Conservation (phyloP, 495 filamentous ascomycete genomes). For the Acidomyces sp. region DNA sequence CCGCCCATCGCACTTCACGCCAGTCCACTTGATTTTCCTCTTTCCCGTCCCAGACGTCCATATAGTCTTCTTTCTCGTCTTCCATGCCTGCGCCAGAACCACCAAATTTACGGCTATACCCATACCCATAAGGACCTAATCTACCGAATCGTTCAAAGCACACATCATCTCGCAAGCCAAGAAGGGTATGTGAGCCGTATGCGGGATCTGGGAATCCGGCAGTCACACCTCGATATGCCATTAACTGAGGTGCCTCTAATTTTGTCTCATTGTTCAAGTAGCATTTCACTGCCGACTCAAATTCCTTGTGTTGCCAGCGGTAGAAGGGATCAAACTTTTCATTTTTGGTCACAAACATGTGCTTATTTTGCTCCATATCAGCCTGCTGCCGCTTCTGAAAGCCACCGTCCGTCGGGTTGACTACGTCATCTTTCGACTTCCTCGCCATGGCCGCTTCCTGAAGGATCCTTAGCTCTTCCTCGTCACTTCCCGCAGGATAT, state of each 20-base stretch:
- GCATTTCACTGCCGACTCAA: constrained; percentile 57
- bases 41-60: constrained; percentile 55
- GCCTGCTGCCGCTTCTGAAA: constrained; percentile 15
- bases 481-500: constrained; percentile 47
- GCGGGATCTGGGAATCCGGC: constrained; percentile 69
- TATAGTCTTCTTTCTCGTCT: constrained; percentile 62
- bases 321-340: constrained; percentile 11
- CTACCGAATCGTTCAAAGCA: constrained; percentile 91
- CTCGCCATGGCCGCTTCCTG: constrained; percentile 23
- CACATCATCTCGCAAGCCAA: constrained; percentile 71
- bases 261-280: constrained; percentile 54
- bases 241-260: constrained; percentile 51
- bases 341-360: constrained; percentile 15
- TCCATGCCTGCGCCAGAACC: constrained; percentile 71
- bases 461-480: constrained; percentile 26
- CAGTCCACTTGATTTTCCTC: constrained; percentile 49
- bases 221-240: constrained; percentile 59
- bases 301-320: constrained; percentile 25
- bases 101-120: constrained; percentile 62
- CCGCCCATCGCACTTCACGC: constrained; percentile 58
- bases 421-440: constrained; percentile 26
- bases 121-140: constrained; percentile 78
- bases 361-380: constrained; percentile 20
- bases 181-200: constrained; percentile 66
- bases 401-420: constrained; percentile 7